These are phyloP conservation scores for Ambrosia artemisiifolia DNA, from an alignment of 129 eudicot genomes.

Conservation along the genomic window DNA sequence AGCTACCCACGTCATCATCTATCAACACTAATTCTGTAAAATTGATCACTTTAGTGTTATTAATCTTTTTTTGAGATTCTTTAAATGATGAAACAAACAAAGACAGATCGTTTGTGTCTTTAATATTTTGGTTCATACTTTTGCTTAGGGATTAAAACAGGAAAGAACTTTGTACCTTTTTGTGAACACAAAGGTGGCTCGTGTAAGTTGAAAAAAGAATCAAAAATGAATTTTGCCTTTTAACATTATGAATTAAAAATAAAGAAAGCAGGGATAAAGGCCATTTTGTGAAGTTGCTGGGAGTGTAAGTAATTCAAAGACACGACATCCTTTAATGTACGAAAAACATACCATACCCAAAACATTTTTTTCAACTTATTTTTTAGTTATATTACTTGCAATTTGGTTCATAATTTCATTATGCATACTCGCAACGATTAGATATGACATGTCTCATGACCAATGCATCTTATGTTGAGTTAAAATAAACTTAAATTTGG, in stretches of 20 bases:
- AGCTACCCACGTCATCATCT: too few species aligned
- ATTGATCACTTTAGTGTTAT: too few species aligned
- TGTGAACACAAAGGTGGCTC: not conserved
- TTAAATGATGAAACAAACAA: too few species aligned
- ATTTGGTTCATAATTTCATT: not conserved
- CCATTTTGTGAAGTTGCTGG: slow-evolving; percentile 12
- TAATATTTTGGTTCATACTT: too few species aligned
- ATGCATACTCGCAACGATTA: not conserved
- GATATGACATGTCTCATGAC: too few species aligned
- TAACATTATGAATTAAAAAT: not conserved
- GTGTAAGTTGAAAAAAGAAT: not conserved
- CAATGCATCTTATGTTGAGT: too few species aligned
- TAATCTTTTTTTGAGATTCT: too few species aligned
- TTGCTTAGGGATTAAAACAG: too few species aligned
- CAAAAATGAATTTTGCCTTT: not conserved
- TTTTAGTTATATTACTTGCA: not conserved
- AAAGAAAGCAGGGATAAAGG: not conserved
- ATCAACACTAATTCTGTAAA: too few species aligned
- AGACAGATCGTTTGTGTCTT: too few species aligned
- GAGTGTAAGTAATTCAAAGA: slow-evolving; percentile 16
- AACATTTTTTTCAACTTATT: not conserved
- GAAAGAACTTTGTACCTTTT: too few species aligned
- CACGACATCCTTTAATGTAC: slow-evolving; percentile 20
- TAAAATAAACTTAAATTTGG: too few species aligned
- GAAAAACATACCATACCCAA: not conserved